Base-by-base conservation (phyloP, 2,329 filamentous ascomycete genomes). In the Chaetomiaceae sp. region DNA sequence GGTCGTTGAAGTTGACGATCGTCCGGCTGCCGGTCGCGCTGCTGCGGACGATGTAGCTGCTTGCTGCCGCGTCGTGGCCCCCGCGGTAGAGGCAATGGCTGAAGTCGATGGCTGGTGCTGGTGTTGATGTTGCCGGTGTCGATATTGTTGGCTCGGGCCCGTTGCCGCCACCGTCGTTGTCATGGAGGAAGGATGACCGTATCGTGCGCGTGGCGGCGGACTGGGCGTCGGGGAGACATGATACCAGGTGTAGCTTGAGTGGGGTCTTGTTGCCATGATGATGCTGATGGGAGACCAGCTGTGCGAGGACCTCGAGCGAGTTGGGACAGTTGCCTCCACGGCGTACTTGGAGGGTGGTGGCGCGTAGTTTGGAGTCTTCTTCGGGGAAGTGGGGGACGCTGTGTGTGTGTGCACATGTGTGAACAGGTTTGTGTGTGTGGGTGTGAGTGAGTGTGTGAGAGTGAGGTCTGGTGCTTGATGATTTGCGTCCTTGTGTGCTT, bases 261-360 rank as follows among this genome's bases (percentile, higher is more conserved):
- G 17, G 69, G 37, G 68, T 63, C 40, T n/a, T n/a, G n/a, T n/a
- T n/a, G n/a, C n/a, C n/a, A n/a, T 71, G 57, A 30, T 55, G n/a
- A 35, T 43, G 50, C 27, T 60, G 37, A 13, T 12, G 14, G 23
- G 48, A 27, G 12, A 82, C 60, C 16, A 87, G 73, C 63, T 89
- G 83, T 55, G 81, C 75, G 21, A 90, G 70, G 8, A 90, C 85
- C 63, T 89, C 77, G 30, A 89, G 75, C 3, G 80, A 79, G 64
- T 90, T 90, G 20, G 82, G 78, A 55, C 83, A 82, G 65, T 90
- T 91, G 27, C 86, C 86, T 46, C 87, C 86, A 21, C 85, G 78
- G 25, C 86, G 79, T 38, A 76, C 75, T 31, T 71, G 68, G 48
- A 86, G 64, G 20, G 63, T 72, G 2, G 78, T 77, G 16, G 86